Base-by-base conservation (phyloP, 129 eudicot species). In the Heracleum sosnowskyi region DNA sequence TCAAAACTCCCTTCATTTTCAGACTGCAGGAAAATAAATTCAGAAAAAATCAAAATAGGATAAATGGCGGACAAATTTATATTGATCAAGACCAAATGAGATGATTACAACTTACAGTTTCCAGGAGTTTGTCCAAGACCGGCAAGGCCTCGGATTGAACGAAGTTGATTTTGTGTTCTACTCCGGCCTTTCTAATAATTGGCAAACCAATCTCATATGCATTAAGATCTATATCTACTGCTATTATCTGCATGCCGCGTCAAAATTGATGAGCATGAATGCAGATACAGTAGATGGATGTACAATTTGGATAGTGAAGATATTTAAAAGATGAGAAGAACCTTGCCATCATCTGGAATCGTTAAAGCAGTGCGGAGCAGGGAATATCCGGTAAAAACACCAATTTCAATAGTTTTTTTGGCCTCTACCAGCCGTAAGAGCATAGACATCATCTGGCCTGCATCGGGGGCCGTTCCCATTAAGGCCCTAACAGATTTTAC, bases 1-100 rank as follows among this genome's bases (percentile, higher is more conserved):
- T 88, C 96, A 24, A 86, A 91, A 22, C 85, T 86, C 41, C 85
- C 91, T 74, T 77, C 84, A 13, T 91, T 86, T 0, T 78, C 82
- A 35, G 16, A 74, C 95, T 90, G 85, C 84, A 71, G 18, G 7
- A 22, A 36, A 36, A 1, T 1, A 1, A 35, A 68, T 46, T 4
- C 57, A 76, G 3, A 76, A 1, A 12, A 12, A 29, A 11, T 64
- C 20, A 13, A 29, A 28, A 31, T 64, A 13, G 66, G 20, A 60
- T 29, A 5, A 15, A 10, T 41, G 17, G 16, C 2, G 24, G 0
- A 26, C 28, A 6, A 9, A 72, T 72, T 72, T 22, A 2, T 34
- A 34, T 34, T 68, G 8, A 5, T 4, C 20, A 71, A 18, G 75
- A 70, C 18, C 31, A 42, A 10, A 12, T 44, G 18, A n/a, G 34